Evolutionary conservation across 2,329 filamentous ascomycete genomes (phyloP).

Genomic region (Xylaria sp.): DNA sequence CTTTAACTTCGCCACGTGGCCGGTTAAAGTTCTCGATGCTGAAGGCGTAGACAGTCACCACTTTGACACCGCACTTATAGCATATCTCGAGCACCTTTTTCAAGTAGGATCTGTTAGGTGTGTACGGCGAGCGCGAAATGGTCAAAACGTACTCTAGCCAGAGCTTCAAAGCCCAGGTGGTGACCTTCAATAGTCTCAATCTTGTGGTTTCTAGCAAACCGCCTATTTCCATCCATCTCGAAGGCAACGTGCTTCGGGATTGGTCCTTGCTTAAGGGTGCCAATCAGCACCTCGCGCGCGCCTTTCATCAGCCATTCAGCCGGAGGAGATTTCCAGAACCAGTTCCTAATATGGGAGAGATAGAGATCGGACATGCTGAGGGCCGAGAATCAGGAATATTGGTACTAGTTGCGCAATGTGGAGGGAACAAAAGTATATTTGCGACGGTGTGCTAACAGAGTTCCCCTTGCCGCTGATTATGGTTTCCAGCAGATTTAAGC

Average conservation of each 20-base stretch:
- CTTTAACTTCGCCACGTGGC: constrained; percentile 95
- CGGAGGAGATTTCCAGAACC: constrained; percentile 88
- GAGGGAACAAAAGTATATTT: constrained; percentile 15
- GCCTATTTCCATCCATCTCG: constrained; percentile 97
- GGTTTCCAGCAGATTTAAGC: neutral
- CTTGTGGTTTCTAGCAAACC: constrained; percentile 88
- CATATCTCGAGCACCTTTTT: constrained; percentile 90
- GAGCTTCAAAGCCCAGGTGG: constrained; percentile 92
- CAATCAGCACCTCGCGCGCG: constrained; percentile 86
- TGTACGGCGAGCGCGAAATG: constrained; percentile 9
- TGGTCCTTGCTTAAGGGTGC: constrained; percentile 87
- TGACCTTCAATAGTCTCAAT: constrained; percentile 98
- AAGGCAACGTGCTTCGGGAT: constrained; percentile 98
- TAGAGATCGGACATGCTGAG: constrained; percentile 65
- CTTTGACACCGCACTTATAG: constrained; percentile 96
- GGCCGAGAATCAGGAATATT: constrained; percentile 3
- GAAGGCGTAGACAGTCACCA: constrained; percentile 98
- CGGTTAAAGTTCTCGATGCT: constrained; percentile 99
- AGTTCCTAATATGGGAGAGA: constrained; percentile 64
- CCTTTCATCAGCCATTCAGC: constrained; percentile 87
- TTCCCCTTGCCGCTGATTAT: neutral
- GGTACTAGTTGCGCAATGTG: constrained; percentile 1
- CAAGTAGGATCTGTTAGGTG: constrained; percentile 36
- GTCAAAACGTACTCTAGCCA: constrained; percentile 76
- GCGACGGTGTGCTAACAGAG: neutral